phyloP scores from a whole-genome alignment of 1,284 basidiomycete species.

The Fomitopsis palustris region DNA sequence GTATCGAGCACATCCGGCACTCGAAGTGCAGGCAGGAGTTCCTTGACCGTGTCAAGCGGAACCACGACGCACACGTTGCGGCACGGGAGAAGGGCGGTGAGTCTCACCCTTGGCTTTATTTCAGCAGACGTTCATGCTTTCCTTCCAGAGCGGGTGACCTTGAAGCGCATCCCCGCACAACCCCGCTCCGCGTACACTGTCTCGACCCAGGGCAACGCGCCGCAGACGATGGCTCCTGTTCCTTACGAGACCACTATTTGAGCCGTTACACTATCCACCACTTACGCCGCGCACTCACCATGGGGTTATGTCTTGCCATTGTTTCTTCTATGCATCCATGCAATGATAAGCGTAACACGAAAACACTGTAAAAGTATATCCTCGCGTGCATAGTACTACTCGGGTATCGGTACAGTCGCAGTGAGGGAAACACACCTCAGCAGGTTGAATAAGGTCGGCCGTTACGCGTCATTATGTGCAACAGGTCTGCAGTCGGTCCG shows the following conservation, averaged over 20 bases:
- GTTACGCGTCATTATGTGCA: neutral
- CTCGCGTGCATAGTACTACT: neutral
- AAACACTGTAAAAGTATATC: constrained; percentile 17
- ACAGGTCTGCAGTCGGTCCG: neutral
- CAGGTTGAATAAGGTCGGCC: too few species aligned
- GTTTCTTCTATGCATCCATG: constrained; percentile 27
- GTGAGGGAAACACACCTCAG: neutral
- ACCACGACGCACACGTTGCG: constrained; percentile 82
- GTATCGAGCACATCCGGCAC: constrained; percentile 97
- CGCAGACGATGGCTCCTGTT: constrained; percentile 91
- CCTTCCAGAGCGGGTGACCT: constrained; percentile 68
- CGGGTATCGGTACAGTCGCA: too few species aligned
- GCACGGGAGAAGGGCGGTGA: constrained; percentile 89
- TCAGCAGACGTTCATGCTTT: neutral
- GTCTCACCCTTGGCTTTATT: constrained; percentile 30
- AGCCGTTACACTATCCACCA: constrained; percentile 17
- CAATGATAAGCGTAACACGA: constrained; percentile 30
- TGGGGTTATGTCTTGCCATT: constrained; percentile 28
- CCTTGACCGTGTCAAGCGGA: constrained; percentile 92
- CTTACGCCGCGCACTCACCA: constrained; percentile 12
- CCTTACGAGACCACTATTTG: constrained; percentile 88
- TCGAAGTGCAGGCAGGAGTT: constrained; percentile 99
- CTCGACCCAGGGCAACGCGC: constrained; percentile 74
- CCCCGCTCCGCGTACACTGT: constrained; percentile 84
- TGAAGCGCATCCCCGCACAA: constrained; percentile 86